A percentile compares a stretch with the other conserved stretches of the same genome.
Evolutionary conservation across 306 rosid genomes (phyloP).

Genomic region (Lupinus albus): DNA sequence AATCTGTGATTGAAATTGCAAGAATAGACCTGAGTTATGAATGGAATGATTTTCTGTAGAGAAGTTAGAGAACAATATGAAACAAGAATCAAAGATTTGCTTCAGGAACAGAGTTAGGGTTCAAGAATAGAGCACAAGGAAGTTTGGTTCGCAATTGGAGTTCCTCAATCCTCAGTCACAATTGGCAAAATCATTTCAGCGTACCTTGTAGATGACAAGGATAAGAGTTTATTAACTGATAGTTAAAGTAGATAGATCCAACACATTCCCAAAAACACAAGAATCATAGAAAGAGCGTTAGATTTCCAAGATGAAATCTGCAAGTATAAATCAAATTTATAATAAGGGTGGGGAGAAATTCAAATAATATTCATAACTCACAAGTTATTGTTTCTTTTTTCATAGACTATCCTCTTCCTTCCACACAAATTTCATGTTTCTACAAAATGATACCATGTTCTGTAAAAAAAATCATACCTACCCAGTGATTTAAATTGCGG

Average conservation of each 20-base stretch:
- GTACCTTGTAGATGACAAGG: conserved; percentile 7
- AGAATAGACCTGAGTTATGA: too few relatives aligned
- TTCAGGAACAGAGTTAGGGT: too few relatives aligned
- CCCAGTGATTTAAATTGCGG: too few relatives aligned
- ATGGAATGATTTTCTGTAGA: too few relatives aligned
- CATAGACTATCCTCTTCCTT: background rate
- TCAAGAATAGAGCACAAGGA: too few relatives aligned
- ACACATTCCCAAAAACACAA: conserved; percentile 13
- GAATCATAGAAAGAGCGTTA: background rate
- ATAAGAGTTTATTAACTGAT: conserved; percentile 4
- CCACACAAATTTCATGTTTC: background rate
- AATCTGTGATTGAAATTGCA: too few relatives aligned
- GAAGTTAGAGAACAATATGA: too few relatives aligned
- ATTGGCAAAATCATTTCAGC: background rate
- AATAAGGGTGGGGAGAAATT: background rate
- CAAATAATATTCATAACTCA: background rate
- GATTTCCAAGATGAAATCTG: conserved; percentile 1
- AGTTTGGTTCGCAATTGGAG: too few relatives aligned
- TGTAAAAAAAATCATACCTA: background rate
- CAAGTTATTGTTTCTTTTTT: background rate
- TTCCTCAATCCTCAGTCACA: too few relatives aligned
- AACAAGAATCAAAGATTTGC: too few relatives aligned
- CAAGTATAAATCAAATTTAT: background rate
- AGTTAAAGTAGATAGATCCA: conserved; percentile 1
- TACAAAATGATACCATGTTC: background rate